A percentile compares a stretch with the other conserved stretches of the same genome.
Evolutionary conservation across 352 stramenopile species (phyloP).

Genomic region (Globisporangium viniferum): DNA sequence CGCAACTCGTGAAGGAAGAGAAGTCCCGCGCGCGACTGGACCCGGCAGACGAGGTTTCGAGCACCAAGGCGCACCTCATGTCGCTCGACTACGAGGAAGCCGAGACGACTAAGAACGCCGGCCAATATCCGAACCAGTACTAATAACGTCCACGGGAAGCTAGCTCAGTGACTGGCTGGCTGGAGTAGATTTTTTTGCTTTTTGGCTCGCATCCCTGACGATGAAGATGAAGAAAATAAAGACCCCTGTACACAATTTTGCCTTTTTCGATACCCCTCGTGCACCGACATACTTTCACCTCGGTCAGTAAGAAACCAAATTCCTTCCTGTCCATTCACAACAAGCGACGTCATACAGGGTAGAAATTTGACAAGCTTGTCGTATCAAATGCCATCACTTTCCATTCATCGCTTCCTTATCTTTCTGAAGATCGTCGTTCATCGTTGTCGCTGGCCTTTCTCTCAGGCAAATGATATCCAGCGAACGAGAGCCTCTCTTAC

Average conservation of each 20-base stretch:
- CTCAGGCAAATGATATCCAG: neutral
- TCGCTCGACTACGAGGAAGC: conserved; percentile 24
- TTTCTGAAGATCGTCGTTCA: neutral
- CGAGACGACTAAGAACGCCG: conserved; percentile 24
- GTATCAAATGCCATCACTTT: neutral
- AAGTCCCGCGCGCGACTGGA: conserved; percentile 36
- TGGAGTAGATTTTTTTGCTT: neutral
- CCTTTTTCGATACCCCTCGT: neutral
- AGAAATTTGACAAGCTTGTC: neutral
- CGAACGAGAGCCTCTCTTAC: conserved; percentile 29
- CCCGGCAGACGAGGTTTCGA: conserved; percentile 24
- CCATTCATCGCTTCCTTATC: neutral
- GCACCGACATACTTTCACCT: neutral
- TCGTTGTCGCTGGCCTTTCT: neutral
- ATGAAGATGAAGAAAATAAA: neutral
- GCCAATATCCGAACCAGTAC: conserved; percentile 30
- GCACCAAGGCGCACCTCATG: conserved; percentile 23
- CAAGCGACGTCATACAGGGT: neutral
- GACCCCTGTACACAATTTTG: neutral
- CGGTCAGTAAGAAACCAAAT: neutral
- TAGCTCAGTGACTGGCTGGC: neutral
- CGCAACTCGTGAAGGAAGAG: conserved; percentile 30
- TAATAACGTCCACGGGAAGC: conserved; percentile 1
- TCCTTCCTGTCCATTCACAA: neutral
- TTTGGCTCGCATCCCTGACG: neutral